Evolutionary conservation across 2,329 filamentous ascomycete genomes (phyloP).

Genomic region (Alternaria burnsii): DNA sequence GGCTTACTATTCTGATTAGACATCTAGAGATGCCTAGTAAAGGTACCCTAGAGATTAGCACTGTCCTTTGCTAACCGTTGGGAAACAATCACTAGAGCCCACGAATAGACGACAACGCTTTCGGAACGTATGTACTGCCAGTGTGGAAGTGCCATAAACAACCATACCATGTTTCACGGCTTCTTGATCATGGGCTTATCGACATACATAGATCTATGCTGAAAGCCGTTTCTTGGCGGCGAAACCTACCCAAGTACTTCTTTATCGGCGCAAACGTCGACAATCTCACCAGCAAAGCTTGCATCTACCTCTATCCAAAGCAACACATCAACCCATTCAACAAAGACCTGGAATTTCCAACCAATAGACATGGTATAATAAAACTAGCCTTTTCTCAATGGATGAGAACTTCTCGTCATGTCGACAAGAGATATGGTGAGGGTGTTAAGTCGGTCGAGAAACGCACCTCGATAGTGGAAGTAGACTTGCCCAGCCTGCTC

Average conservation of each 20-base stretch:
- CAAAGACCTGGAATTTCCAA: background rate
- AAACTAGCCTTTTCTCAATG: background rate
- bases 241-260: background rate
- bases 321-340: background rate
- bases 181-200: background rate
- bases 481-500: background rate
- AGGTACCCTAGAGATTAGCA: background rate
- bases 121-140: background rate
- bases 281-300: background rate
- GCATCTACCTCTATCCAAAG: background rate
- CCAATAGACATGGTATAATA: background rate
- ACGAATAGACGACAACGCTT: background rate
- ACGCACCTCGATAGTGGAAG: background rate
- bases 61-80: background rate
- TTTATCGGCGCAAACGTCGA: background rate
- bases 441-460: background rate
- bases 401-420: background rate
- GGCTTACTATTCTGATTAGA: background rate
- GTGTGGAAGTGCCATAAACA: background rate
- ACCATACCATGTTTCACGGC: background rate
- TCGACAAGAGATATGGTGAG: background rate
- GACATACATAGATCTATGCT: background rate
- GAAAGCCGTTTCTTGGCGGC: background rate
- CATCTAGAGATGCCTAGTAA: no score
- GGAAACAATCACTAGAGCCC: background rate